These are phyloP conservation scores for Saccharomyces hybrid DNA, from an alignment of 1,139 yeast species.

Conservation along the genomic window DNA sequence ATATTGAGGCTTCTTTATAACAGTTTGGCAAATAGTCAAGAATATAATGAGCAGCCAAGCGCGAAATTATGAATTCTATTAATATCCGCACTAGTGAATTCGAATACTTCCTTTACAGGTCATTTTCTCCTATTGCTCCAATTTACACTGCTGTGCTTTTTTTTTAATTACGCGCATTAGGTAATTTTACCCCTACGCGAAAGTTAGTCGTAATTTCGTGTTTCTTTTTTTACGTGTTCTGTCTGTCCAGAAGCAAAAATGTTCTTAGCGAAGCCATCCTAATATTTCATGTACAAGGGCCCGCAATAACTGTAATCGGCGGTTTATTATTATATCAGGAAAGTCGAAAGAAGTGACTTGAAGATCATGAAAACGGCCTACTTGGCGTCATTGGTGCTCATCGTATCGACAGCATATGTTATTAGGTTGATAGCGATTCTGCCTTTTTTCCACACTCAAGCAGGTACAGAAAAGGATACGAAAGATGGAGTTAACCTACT, in stretches of 20 bases:
- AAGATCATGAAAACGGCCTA: slow-evolving; percentile 2
- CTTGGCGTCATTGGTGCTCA: slow-evolving; percentile 3
- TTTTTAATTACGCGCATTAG: neutral
- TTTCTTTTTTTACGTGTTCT: neutral
- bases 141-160: neutral
- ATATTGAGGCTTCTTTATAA: neutral
- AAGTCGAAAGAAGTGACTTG: neutral
- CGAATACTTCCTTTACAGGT: neutral
- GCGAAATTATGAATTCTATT: neutral
- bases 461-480: neutral
- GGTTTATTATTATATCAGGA: neutral
- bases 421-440: slow-evolving; percentile 11
- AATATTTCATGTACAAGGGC: neutral
- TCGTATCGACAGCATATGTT: slow-evolving; percentile 5
- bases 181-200: neutral
- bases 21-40: neutral
- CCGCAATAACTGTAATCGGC: neutral
- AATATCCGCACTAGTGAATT: neutral
- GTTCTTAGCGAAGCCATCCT: neutral
- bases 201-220: neutral
- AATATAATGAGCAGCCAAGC: neutral
- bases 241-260: neutral
- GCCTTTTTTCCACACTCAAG: slow-evolving; percentile 9
- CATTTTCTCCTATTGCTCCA: slow-evolving; percentile 5
- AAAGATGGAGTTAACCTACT: neutral